Base-by-base conservation (phyloP, 495 filamentous ascomycete genomes). In the Xylaria longipes region DNA sequence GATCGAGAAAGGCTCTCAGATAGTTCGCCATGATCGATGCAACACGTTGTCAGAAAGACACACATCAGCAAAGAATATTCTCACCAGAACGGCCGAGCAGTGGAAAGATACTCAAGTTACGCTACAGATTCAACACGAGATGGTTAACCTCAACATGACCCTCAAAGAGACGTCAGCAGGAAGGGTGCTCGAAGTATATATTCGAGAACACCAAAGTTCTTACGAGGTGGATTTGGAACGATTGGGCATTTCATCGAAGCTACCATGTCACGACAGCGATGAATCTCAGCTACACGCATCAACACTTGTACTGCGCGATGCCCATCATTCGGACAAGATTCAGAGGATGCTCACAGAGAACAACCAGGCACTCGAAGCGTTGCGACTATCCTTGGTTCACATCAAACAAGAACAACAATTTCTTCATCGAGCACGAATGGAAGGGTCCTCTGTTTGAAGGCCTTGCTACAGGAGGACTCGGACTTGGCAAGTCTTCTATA, bases 111-210 rank as follows among this genome's bases (percentile, higher is more conserved):
- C 43, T 2, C 14, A 46, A 35, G 43, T 48, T 14, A 68, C 52
- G 33, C 68, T 76, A 20, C 35, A 56, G 25, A 60, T 74, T 56
- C 73, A 74, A 62, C 46, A 75, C 35, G 69, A 76, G 43, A 72
- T 75, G 48, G 68, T 75, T 1, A 15, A 72, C 20, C 66, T 71
- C 17, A 65, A 65, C 52, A 45, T 63, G 63, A 48, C 37, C 25
- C 64, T 71, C 17, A 52, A 62, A 25, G 72, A 71, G 31, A 75
- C 68, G 9, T 65, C 62, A 22, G 62, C 62, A 35, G 62, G 62
- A 43, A 65, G 50, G 11, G 43, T 48, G 6, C 62, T 65, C 7
- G 62, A 65, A 65, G 3, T 9, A 35, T 27, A 37, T 15, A 65
- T 65, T 22, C 20, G 5, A 22, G 15, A 27, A 29, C 27, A 65